Evolutionary conservation across 176 grass and related monocot species (phyloP), one percentile per base, ranked within the genome.

Genomic region (Bonia amplexicaulis): DNA sequence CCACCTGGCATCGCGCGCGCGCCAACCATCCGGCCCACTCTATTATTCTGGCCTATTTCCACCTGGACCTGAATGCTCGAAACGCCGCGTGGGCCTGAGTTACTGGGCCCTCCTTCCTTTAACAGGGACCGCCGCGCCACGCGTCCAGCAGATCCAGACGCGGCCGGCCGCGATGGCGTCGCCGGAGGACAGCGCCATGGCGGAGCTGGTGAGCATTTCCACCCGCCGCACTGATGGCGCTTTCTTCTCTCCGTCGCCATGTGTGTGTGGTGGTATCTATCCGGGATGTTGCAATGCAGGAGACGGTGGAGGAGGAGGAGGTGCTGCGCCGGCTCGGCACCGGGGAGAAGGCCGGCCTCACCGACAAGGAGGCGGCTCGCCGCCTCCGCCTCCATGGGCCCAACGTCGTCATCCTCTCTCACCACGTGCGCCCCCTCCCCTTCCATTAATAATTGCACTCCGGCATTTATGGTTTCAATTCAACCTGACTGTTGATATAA

Each of bases 291-390:
- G 48, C 22, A 49, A 15, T 42, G 82, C 45, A 86, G 88, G 88
- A 82, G 83, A 90, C 78, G 82, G 39, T 1, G 69, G 63, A 23
- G 31, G 31, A 69, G 71, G 65, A 37, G 78, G 83, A 86, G 83
- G 79, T 90, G 71, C 78, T 86, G 27, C 79, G 73, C 19, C 83
- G 83, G 63, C 78, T 89, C 12, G 88, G 35, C 65, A 78, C 78
- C 6, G 55, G 19, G 25, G 88, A 86, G 77, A 42, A 47, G n/a
- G 23, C 64, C 1, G 78, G 78, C 3, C 77, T 90, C 83, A 77
- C 78, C 44, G 52, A 31, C 9, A 31, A 31, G n/a, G 82, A 85
- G 77, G 76, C 42, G 2, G 76, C 51, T 41, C 52, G 82, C 4
- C 82, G 87, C 44, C 77, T 82, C 78, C 88, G 78, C 64, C 16